Percentiles rank a stretch among this genome's conserved stretches.
phyloP scores from a whole-genome alignment of 331 rosid genomes.

The Acacia pycnantha region DNA sequence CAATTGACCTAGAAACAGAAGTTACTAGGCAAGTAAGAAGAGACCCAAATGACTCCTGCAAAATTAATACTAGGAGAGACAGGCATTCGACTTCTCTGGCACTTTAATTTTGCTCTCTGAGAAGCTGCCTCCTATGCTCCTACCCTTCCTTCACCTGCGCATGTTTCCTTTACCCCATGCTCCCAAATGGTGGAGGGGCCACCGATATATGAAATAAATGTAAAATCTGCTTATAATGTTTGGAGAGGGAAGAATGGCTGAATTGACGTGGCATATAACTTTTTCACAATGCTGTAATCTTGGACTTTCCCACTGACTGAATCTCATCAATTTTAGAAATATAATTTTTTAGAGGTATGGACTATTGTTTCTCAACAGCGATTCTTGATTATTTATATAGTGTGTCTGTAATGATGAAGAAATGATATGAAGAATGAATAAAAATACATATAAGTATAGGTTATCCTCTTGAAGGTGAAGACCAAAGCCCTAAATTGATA shows the following conservation, averaged over 20 bases:
- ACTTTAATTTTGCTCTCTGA: not conserved
- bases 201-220: not conserved
- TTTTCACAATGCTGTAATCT: not conserved
- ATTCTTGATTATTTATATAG: not conserved
- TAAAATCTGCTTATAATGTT: not conserved
- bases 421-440: not conserved
- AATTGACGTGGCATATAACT: not conserved
- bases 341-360: not conserved
- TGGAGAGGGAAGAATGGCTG: not conserved
- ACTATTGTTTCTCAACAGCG: not conserved
- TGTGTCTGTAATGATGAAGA: not conserved
- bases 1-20: not conserved
- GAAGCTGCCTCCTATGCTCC: not conserved
- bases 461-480: not conserved
- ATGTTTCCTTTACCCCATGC: not conserved
- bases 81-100: not conserved
- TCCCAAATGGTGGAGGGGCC: not conserved
- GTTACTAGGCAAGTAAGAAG: not conserved
- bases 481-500: not conserved
- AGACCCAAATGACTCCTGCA: not conserved
- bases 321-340: not conserved
- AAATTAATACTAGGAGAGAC: not conserved
- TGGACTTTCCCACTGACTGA: not conserved
- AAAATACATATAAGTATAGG: not conserved
- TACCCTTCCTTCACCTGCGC: not conserved